A percentile compares a stretch with the other conserved stretches of the same genome.
phyloP scores from a whole-genome alignment of 164 flowering plant genomes.

The Vitis amurensis region DNA sequence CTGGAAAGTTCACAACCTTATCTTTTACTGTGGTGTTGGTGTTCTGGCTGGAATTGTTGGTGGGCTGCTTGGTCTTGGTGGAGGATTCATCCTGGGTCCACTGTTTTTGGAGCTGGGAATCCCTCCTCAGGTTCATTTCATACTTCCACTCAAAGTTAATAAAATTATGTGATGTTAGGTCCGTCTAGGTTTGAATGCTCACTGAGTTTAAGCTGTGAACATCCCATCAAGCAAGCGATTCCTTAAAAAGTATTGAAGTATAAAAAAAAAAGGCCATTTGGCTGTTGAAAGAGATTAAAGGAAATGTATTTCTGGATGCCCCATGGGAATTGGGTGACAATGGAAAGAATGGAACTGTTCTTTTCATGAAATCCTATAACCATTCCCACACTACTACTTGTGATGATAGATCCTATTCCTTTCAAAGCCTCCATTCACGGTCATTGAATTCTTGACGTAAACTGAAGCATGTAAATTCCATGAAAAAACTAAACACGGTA shows the following conservation, averaged over 20 bases:
- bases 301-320: background rate
- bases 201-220: too few species aligned
- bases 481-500: too few species aligned
- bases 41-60: constrained; percentile 54
- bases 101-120: constrained; percentile 56
- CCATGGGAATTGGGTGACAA: background rate
- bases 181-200: too few species aligned
- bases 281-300: background rate
- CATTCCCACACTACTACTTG: too few species aligned
- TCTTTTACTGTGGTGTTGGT: constrained; percentile 40
- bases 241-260: too few species aligned
- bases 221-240: too few species aligned
- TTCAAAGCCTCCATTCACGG: too few species aligned
- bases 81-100: constrained; percentile 67
- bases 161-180: background rate
- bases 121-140: constrained; percentile 54
- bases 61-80: constrained; percentile 67
- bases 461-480: too few species aligned
- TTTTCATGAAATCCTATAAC: too few species aligned
- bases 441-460: too few species aligned
- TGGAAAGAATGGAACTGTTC: too few species aligned
- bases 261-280: background rate
- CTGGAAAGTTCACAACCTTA: constrained; percentile 41
- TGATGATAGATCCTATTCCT: too few species aligned
- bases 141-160: background rate